Evolutionary conservation across 1,284 basidiomycete genomes (phyloP).

Genomic region (Calocybe gambosa): DNA sequence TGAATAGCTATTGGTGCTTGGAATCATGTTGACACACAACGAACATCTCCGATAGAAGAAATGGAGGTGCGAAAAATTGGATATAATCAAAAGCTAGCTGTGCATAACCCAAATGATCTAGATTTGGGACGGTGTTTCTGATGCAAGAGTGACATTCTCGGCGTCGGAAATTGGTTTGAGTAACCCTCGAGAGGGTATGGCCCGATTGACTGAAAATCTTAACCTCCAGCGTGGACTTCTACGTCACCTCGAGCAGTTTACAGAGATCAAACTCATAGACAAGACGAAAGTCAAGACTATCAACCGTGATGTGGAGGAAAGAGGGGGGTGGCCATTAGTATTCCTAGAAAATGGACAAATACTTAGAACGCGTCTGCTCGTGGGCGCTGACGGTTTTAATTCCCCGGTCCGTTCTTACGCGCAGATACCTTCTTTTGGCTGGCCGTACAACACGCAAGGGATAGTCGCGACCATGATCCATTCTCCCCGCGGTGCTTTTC

Average conservation of each 20-base stretch:
- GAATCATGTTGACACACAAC: slow-evolving; percentile 65
- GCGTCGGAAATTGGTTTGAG: slow-evolving; percentile 42
- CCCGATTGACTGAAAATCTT: slow-evolving; percentile 82
- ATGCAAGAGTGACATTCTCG: slow-evolving; percentile 72
- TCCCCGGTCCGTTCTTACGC: slow-evolving; percentile 91
- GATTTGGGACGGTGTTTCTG: slow-evolving; percentile 89
- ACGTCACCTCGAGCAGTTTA: slow-evolving; percentile 40
- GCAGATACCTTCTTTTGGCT: slow-evolving; percentile 84
- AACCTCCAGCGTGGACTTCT: slow-evolving; percentile 85
- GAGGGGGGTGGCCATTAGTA: slow-evolving; percentile 69
- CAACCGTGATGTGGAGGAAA: slow-evolving; percentile 34
- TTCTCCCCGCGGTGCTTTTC: slow-evolving; percentile 49
- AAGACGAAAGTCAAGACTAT: slow-evolving; percentile 68
- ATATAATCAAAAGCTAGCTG: background rate
- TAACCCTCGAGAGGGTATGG: slow-evolving; percentile 48
- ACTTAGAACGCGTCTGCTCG: slow-evolving; percentile 68
- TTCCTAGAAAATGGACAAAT: slow-evolving; percentile 57
- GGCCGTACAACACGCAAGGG: slow-evolving; percentile 87
- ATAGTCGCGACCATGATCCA: slow-evolving; percentile 88
- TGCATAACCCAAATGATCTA: slow-evolving; percentile 22
- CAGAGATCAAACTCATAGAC: slow-evolving; percentile 53
- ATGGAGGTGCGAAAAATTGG: slow-evolving; percentile 63
- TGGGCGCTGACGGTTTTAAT: slow-evolving; percentile 91
- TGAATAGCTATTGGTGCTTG: slow-evolving; percentile 75
- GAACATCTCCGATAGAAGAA: slow-evolving; percentile 72